Conservation (phyloP, 345 rosid genomes). For the Durio zibethinus region DNA sequence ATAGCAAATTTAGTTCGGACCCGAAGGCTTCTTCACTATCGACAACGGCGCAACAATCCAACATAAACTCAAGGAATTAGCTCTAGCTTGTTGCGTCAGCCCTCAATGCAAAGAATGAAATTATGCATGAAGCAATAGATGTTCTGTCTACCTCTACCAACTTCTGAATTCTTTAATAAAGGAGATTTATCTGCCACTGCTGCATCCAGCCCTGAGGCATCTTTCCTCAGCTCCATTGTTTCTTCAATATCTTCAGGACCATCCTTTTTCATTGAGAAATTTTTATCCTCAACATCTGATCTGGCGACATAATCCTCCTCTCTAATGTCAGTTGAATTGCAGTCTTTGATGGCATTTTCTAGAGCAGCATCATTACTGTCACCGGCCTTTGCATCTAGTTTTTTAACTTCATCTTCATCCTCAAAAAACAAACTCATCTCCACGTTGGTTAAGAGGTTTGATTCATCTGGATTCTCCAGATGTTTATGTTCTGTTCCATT, state of each 20-base stretch:
- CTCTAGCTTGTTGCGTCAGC: not conserved
- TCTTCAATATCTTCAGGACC: not conserved
- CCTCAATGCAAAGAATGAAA: not conserved
- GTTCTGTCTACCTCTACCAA: slow-evolving; percentile 12
- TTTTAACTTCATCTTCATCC: slow-evolving; percentile 10
- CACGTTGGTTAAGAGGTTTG: not conserved
- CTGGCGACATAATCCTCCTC: not conserved
- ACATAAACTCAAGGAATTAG: not conserved
- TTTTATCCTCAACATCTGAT: not conserved
- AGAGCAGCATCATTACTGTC: not conserved
- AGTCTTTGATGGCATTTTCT: not conserved
- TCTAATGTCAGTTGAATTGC: not conserved
- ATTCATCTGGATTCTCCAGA: slow-evolving; percentile 7
- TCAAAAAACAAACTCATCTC: slow-evolving; percentile 13
- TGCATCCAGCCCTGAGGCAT: not conserved
- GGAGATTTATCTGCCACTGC: not conserved
- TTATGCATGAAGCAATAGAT: not conserved
- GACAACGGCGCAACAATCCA: slow-evolving; percentile 13
- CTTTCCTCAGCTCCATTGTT: not conserved
- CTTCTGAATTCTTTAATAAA: not conserved
- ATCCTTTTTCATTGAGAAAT: not conserved
- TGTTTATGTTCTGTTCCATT: slow-evolving; percentile 14
- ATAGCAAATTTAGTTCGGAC: slow-evolving; percentile 4
- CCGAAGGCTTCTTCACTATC: slow-evolving; percentile 13
- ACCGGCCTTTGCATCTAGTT: not conserved